Evolutionary conservation across 2,329 filamentous ascomycete species (phyloP), one percentile per base, ranked within the genome.

Genomic region (Mycosphaerella sp.): DNA sequence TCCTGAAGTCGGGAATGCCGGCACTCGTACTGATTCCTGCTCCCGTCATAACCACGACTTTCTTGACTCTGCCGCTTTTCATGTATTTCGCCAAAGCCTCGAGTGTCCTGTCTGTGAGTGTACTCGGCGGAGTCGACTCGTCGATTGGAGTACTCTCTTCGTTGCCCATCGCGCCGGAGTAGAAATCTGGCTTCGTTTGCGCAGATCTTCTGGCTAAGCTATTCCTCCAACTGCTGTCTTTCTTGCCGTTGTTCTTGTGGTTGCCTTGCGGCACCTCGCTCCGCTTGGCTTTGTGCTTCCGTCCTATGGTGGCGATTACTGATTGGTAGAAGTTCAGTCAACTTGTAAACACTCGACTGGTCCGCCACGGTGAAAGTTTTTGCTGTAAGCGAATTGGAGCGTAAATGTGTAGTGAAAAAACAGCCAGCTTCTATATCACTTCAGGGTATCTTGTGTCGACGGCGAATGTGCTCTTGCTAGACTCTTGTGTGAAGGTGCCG

Each of bases 1-100:
- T 95, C 58, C 93, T 80, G 69, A 97, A 98, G 71, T 98, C 93
- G 56, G 93, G 93, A 56, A 98, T 91, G 71, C 74, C 72, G 1
- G 71, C 73, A n/a, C 73, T 75, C 0, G 87, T 91, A 27, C 84
- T 88, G 60, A 96, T 94, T 42, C 91, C 91, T 10, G 91, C 90
- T 52, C 91, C 91, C 2, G 87, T 89, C 81, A 97, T 82, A 56
- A 96, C 86, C 18, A 95, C 88, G 51, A 98, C 86, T 44, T 78
- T 79, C 62, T 79, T 79, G 30, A 78, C 82, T 43, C 77, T 69
- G 41, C 84, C 86, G 62, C 82, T 77, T 59, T 80, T 82, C 69
- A 98, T 90, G 62, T 87, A 85, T 25, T 86, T 79, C n/a, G 89
- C 90, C 35, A 97, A 75, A 3, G 81, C 86, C 14, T 84, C 75